Conservation (phyloP, 2,329 filamentous ascomycete species). For the Scleromitrula shiraiana region DNA sequence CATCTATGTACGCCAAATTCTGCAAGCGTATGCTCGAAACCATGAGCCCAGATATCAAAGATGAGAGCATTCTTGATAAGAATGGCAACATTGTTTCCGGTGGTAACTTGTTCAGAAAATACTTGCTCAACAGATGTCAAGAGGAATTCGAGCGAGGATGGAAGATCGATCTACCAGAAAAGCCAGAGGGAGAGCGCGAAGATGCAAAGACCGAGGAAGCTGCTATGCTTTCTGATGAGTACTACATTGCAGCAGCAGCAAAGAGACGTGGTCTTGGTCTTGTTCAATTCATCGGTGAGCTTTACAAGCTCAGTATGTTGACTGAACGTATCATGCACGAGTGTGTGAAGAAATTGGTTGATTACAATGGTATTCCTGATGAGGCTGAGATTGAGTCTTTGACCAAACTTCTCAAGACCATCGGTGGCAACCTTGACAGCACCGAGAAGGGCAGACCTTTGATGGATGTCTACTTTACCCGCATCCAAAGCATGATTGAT, state of each 20-base stretch:
- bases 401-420: constrained; percentile 84
- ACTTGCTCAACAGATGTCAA: constrained; percentile 95
- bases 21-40: constrained; percentile 93
- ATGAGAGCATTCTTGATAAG: constrained; percentile 92
- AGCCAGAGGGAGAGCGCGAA: constrained; percentile 58
- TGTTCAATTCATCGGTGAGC: constrained; percentile 97
- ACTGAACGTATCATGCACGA: constrained; percentile 99
- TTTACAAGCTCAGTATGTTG: constrained; percentile 98
- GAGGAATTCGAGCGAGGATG: constrained; percentile 98
- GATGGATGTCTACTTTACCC: constrained; percentile 90
- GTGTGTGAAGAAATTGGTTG: constrained; percentile 93
- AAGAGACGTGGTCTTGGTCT: constrained; percentile 96
- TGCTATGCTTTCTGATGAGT: constrained; percentile 86
- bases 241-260: constrained; percentile 86
- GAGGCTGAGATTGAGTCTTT: constrained; percentile 96
- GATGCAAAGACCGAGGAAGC: constrained; percentile 58
- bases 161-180: constrained; percentile 77
- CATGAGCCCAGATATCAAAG: constrained; percentile 91
- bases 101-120: constrained; percentile 94
- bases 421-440: constrained; percentile 77
- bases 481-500: constrained; percentile 76
- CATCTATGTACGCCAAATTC: constrained; percentile 97
- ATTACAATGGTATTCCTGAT: constrained; percentile 87
- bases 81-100: constrained; percentile 80
- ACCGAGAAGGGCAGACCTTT: constrained; percentile 76